Percentiles rank a stretch among this genome's conserved stretches.
Evolutionary conservation across 495 filamentous ascomycete species (phyloP).

Genomic region (Saxophila tyrrhenica): DNA sequence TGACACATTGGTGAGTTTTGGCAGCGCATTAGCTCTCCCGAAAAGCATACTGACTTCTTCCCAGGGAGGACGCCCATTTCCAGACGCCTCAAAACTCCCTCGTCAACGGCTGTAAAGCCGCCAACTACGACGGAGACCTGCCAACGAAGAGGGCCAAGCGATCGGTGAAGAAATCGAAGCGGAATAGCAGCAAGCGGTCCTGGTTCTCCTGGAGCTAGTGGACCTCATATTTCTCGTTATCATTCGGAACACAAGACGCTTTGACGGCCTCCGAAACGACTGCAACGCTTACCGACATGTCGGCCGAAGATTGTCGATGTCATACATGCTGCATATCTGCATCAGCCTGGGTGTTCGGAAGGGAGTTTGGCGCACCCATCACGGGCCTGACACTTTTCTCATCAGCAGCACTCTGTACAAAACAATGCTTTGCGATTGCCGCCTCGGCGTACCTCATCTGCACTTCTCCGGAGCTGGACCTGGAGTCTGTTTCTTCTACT

Average conservation of each 20-base stretch:
- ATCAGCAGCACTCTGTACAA: background rate
- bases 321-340: background rate
- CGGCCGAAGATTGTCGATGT: background rate
- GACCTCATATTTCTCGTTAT: background rate
- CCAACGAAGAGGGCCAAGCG: slow-evolving; percentile 3
- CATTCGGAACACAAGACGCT: background rate
- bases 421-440: background rate
- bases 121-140: background rate
- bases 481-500: no score
- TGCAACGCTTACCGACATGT: background rate
- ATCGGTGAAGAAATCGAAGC: background rate
- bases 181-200: background rate
- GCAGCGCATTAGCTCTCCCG: background rate
- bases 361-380: background rate
- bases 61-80: slow-evolving; percentile 26
- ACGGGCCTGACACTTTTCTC: no score
- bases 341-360: background rate
- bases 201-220: slow-evolving; percentile 8
- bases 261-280: background rate
- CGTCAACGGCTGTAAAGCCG: slow-evolving; percentile 32
- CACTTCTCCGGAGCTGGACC: background rate
- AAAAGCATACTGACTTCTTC: background rate
- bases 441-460: background rate
- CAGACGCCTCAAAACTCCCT: slow-evolving; percentile 38
- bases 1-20: slow-evolving; percentile 43